A percentile compares a stretch with the other conserved stretches of the same genome.
phyloP scores from a whole-genome alignment of 345 rosid genomes.

The Boechera divaricarpa region DNA sequence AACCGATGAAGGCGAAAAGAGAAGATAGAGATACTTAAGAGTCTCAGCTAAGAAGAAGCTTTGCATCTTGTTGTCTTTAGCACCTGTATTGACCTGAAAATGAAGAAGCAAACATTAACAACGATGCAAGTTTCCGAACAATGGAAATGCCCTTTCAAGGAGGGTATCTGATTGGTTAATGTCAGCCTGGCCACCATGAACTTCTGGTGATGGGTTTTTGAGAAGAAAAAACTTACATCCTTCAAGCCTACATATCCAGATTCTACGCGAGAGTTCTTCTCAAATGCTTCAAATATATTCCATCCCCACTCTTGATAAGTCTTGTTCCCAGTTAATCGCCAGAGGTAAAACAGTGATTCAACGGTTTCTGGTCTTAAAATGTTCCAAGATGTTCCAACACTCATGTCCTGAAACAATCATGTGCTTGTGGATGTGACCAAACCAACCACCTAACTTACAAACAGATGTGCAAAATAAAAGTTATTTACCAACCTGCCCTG shows the following conservation, averaged over 20 bases:
- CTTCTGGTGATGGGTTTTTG: neutral
- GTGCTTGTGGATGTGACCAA: slow-evolving; percentile 9
- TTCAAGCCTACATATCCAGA: slow-evolving; percentile 93
- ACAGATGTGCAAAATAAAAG: neutral
- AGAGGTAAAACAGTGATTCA: slow-evolving; percentile 92
- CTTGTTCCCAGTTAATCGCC: slow-evolving; percentile 93
- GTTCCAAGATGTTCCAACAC: slow-evolving; percentile 97
- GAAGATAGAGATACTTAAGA: slow-evolving; percentile 84
- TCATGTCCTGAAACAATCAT: slow-evolving; percentile 76
- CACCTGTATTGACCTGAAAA: slow-evolving; percentile 80
- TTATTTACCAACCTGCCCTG: slow-evolving; percentile 59
- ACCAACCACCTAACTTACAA: slow-evolving; percentile 21
- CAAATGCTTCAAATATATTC: slow-evolving; percentile 96
- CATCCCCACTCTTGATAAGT: slow-evolving; percentile 99
- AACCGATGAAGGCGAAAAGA: slow-evolving; percentile 83
- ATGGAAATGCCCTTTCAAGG: neutral
- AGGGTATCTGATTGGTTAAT: neutral
- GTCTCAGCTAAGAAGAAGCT: slow-evolving; percentile 99
- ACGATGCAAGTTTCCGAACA: neutral
- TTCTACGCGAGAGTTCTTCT: slow-evolving; percentile 83
- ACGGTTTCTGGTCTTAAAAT: slow-evolving; percentile 95
- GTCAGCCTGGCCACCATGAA: neutral
- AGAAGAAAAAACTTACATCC: slow-evolving; percentile 61
- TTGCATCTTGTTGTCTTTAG: slow-evolving; percentile 95
- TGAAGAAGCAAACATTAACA: neutral